Conservation (phyloP, 2,329 filamentous ascomycete genomes). For the Lasiodiplodia gonubiensis region DNA sequence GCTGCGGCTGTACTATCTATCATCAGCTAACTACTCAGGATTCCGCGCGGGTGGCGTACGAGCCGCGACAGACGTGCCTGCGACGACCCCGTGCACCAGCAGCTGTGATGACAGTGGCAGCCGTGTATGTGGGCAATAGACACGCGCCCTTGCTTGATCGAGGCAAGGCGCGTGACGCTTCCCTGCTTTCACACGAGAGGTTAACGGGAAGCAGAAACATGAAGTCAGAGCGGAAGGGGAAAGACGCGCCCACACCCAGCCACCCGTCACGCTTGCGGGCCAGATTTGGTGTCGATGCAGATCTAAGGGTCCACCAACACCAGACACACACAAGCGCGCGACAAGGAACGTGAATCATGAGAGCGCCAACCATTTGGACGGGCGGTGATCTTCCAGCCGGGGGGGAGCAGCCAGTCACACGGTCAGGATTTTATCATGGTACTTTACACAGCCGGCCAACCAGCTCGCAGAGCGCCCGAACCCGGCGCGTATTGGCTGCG, state of each 20-base stretch:
- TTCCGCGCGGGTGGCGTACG: too few species aligned
- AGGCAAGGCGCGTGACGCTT: too few species aligned
- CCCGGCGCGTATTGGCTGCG: constrained; percentile 7
- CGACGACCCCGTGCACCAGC: too few species aligned
- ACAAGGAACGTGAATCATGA: constrained; percentile 23
- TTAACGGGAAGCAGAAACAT: too few species aligned
- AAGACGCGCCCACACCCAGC: not conserved
- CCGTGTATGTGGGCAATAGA: too few species aligned
- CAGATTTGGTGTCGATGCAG: constrained; percentile 17
- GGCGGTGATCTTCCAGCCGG: not conserved
- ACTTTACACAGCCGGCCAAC: constrained; percentile 12
- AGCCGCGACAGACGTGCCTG: too few species aligned
- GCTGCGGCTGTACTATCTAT: not conserved
- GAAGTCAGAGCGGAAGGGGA: too few species aligned
- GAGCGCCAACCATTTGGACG: not conserved
- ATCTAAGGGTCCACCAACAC: constrained; percentile 22
- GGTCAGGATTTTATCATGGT: constrained; percentile 4
- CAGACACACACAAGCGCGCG: not conserved
- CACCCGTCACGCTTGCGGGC: constrained; percentile 1
- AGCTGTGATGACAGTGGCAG: too few species aligned
- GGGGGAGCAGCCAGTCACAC: constrained; percentile 13
- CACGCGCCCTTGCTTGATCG: too few species aligned
- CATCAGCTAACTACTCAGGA: too few species aligned
- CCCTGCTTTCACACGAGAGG: too few species aligned
- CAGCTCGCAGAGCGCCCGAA: not conserved